Conservation (phyloP, 257 asterid genomes). For the Dorcoceras hygrometricum region DNA sequence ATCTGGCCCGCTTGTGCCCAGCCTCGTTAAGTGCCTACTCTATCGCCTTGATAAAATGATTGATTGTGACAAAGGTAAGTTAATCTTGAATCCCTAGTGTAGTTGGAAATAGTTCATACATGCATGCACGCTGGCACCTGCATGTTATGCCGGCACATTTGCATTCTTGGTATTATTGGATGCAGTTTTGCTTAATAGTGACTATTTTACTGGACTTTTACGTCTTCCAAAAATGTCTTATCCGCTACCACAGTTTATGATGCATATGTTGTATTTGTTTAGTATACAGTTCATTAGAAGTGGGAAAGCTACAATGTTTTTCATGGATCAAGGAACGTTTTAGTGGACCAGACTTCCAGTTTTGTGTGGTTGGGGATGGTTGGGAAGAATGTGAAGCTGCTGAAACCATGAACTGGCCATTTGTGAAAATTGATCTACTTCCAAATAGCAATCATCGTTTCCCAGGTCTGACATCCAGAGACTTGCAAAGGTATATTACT, state of each 20-base stretch:
- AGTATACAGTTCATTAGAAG: conserved; percentile 93
- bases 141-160: not conserved
- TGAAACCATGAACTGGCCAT: conserved; percentile 81
- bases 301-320: conserved; percentile 84
- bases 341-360: conserved; percentile 51
- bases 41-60: conserved; percentile 59
- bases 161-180: not conserved
- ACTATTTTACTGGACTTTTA: no score
- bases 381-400: conserved; percentile 97
- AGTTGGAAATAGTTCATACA: not conserved
- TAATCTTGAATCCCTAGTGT: conserved; percentile 12
- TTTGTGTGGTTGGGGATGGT: conserved; percentile 87
- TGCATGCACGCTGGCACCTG: not conserved
- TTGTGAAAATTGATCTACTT: conserved; percentile 66
- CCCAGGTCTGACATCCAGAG: conserved; percentile 80
- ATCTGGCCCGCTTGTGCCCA: conserved; percentile 86
- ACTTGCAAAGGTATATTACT: conserved; percentile 59
- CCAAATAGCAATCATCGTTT: conserved; percentile 63
- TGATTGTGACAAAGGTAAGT: conserved; percentile 72
- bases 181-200: not conserved
- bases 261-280: conserved; percentile 19
- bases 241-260: no score
- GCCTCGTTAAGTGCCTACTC: conserved; percentile 88
- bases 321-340: conserved; percentile 75
- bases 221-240: no score